Base-by-base conservation (phyloP, 2,329 filamentous ascomycete species). In the Colletotrichum limetticola region DNA sequence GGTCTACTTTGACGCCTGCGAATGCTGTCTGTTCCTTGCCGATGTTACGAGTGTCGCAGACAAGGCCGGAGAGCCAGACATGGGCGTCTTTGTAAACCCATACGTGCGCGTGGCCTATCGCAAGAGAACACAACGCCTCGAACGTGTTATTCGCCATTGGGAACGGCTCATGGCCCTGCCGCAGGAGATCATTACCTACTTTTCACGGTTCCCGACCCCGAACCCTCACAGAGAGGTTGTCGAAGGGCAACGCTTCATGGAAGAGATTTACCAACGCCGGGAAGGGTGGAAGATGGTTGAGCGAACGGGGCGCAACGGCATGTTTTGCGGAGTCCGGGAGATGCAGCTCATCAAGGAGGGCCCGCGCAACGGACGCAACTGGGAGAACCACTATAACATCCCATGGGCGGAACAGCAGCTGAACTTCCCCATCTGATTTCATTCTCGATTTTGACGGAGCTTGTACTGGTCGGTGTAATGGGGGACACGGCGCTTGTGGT, bases 31-130 rank as follows among this genome's bases (percentile, higher is more conserved):
- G 2, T 85, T 89, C 65, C 82, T 86, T 56, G 86, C 86, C 11
- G 86, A 88, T 77, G 83, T 87, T n/a, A 76, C 82, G 2, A 78
- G 78, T 58, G 81, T 78, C 3, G 83, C 82, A n/a, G 82, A 78
- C 14, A 78, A 77, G 66, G 80, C 70, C 1, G 60, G 66, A 19
- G 70, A 72, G 70, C 57, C 46, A 11, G 70, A 72, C 24, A 72
- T 32, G 79, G 91, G 89, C 2, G 91, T 94, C 64, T 95, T 90
- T 78, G 89, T 95, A 85, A 95, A 95, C 78, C 93, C 93, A 0
- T 95, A 89, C 77, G 88, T 95, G 56, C 89, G 93, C 22, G 92
- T 94, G 5, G 91, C 93, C 1, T 95, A 95, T 79, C 87, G 89
- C 19, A 70, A 70, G 46, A 32, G 66, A 35, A 72, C 71, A 24